These are phyloP conservation scores for Xerocomellus intermedius DNA, from an alignment of 768 basidiomycete species.

Conservation along the genomic window DNA sequence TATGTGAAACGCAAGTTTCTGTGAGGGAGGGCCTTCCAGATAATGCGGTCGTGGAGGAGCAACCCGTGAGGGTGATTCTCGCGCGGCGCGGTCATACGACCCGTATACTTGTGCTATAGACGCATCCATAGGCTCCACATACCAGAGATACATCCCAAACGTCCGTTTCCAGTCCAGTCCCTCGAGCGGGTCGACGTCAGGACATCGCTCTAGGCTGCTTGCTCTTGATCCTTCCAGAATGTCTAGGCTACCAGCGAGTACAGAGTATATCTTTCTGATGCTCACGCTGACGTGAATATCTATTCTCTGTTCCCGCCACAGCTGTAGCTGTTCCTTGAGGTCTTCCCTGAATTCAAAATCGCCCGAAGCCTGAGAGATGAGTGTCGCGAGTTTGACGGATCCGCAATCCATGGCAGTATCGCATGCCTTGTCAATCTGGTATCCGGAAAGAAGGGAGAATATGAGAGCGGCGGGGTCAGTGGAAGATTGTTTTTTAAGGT, in stretches of 20 bases:
- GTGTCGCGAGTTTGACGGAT: conserved; percentile 82
- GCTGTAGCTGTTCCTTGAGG: conserved; percentile 67
- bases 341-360: conserved; percentile 73
- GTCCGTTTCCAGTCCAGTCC: conserved; percentile 93
- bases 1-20: conserved; percentile 40
- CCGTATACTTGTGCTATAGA: conserved; percentile 68
- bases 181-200: conserved; percentile 60
- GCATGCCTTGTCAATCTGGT: conserved; percentile 85
- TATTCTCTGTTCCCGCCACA: conserved; percentile 80
- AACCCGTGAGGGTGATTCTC: conserved; percentile 39
- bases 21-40: conserved; percentile 31
- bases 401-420: conserved; percentile 69
- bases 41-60: conserved; percentile 64
- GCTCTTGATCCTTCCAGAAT: conserved; percentile 54
- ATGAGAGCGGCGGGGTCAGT: conserved; percentile 49
- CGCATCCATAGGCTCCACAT: conserved; percentile 66
- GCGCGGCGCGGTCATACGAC: conserved; percentile 50
- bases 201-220: conserved; percentile 49
- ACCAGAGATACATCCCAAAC: conserved; percentile 92
- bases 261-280: conserved; percentile 77
- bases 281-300: conserved; percentile 65
- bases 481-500: conserved; percentile 52
- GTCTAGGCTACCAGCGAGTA: conserved; percentile 76
- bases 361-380: conserved; percentile 84
- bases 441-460: conserved; percentile 80